Evolutionary conservation across 2,329 filamentous ascomycete genomes (phyloP), one percentile per base, ranked within the genome.

Genomic region (Fusarium clavum): DNA sequence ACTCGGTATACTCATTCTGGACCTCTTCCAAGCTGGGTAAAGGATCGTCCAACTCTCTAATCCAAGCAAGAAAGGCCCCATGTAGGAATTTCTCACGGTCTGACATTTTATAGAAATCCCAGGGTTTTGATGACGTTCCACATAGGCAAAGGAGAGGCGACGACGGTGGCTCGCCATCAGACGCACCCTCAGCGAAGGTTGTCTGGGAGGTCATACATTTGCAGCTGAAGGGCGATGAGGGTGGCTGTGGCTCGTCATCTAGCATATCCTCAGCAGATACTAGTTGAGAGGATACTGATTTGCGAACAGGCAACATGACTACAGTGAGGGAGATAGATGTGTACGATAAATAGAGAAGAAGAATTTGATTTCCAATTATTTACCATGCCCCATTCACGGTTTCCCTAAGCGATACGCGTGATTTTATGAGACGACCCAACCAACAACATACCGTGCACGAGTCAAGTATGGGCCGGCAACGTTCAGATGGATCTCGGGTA

Each of bases 61-160:
- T 38, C 0, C 34, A 38, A 38, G 34, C 34, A 38, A 38, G 34
- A 0, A 38, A 38, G 34, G 34, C 34, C 7, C 34, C 34, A 38
- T 38, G 18, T 0, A 38, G 0, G 34, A 38, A 38, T 0, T 38
- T 1, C 34, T 38, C 34, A 4, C 0, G 34, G 18, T 38, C 34
- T 38, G 34, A 38, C 11, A 1, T 38, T 38, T 34, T 1, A 5
- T 34, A 34, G 32, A 34, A 34, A 9, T 8, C 9, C 9, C 30
- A 8, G 30, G 3, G 14, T 8, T 34, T 5, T 34, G 30, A 16
- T 7, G 30, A 34, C 14, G 14, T 16, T 34, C 30, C 30, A 34
- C 30, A 8, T 34, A 34, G 3, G 14, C 5, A 8, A 9, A 34
- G 2, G 30, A 34, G 32, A 34, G 32, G 32, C 32, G 32, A 18